Evolutionary conservation across 257 asterid genomes (phyloP).

Genomic region (Nicotiana otophora): DNA sequence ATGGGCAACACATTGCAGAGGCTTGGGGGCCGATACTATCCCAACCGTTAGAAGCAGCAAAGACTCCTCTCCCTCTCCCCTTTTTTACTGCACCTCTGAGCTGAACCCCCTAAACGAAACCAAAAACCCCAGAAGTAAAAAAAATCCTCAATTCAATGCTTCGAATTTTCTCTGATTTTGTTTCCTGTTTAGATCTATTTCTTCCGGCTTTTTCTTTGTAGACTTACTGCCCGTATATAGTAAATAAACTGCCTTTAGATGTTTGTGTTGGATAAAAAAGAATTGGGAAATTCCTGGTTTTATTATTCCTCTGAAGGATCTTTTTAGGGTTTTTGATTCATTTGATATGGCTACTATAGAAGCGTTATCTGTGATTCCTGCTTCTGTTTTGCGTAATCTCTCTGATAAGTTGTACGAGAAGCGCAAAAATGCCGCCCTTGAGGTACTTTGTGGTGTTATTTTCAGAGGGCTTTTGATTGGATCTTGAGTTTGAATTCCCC

Average conservation of each 20-base stretch:
- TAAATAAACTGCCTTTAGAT: neutral
- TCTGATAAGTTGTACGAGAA: slow-evolving; percentile 96
- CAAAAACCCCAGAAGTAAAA: neutral
- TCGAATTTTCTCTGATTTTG: neutral
- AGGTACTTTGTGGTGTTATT: slow-evolving; percentile 34
- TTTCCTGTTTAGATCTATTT: neutral
- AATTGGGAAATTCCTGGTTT: neutral
- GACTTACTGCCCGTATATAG: neutral
- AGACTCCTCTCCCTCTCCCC: neutral
- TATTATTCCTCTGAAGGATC: neutral
- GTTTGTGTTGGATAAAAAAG: neutral
- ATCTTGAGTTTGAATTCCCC: neutral
- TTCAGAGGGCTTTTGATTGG: neutral
- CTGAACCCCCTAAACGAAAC: neutral
- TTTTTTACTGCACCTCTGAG: neutral
- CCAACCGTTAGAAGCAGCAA: neutral
- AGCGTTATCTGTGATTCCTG: slow-evolving; percentile 65
- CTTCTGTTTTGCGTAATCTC: slow-evolving; percentile 86
- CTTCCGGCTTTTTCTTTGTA: neutral
- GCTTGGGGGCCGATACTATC: no score
- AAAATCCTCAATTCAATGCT: neutral
- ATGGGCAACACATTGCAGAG: neutral
- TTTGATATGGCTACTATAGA: slow-evolving; percentile 38
- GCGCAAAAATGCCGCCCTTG: slow-evolving; percentile 97
- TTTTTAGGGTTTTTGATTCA: slow-evolving; percentile 31